Evolutionary conservation across 768 basidiomycete species (phyloP).

Genomic region (Cystofilobasidium bisporidii): DNA sequence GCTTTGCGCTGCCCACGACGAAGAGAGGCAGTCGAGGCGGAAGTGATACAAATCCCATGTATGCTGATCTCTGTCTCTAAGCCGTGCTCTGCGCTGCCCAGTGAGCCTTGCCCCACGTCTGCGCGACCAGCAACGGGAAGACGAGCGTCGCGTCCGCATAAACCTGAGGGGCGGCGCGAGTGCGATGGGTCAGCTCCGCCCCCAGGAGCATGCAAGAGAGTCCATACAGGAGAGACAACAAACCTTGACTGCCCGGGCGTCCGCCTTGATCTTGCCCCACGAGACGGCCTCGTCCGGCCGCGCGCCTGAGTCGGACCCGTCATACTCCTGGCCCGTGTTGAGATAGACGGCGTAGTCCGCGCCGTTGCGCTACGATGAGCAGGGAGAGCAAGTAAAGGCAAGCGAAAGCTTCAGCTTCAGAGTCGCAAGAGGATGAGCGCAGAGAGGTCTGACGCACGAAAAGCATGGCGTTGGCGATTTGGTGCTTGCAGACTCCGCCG

Average conservation of each 20-base stretch:
- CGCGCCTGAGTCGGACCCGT: constrained; percentile 95
- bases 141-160: constrained; percentile 95
- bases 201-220: no score
- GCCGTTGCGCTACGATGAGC: constrained; percentile 67
- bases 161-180: constrained; percentile 46
- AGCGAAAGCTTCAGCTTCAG: no score
- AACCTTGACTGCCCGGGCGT: constrained; percentile 45
- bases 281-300: constrained; percentile 94
- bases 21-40: no score
- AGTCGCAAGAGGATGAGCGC: background rate
- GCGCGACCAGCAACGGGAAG: constrained; percentile 89
- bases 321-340: constrained; percentile 98
- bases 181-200: no score
- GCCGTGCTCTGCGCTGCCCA: constrained; percentile 36
- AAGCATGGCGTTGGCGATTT: constrained; percentile 99
- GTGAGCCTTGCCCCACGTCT: constrained; percentile 64
- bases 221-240: no score
- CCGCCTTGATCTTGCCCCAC: constrained; percentile 94
- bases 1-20: no score
- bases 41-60: no score
- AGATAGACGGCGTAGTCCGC: constrained; percentile 97
- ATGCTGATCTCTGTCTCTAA: no score
- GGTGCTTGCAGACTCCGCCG: constrained; percentile 97
- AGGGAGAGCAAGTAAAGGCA: no score
- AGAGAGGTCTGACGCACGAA: constrained; percentile 53